Conservation (phyloP, 2,329 filamentous ascomycete genomes). For the Diaporthe longicolla region DNA sequence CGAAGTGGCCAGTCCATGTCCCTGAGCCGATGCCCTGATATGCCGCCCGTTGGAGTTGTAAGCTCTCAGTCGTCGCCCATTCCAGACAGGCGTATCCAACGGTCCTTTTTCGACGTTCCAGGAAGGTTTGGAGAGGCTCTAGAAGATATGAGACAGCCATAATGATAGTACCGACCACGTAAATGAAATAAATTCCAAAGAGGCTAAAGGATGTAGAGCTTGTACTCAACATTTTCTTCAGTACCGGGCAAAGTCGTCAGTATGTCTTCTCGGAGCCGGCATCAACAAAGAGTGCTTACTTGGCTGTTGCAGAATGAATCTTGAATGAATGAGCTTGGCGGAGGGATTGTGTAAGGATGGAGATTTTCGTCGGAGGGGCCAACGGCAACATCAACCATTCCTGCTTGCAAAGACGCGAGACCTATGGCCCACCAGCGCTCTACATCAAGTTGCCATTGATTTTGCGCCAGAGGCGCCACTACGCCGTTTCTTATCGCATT, state of each 20-base stretch:
- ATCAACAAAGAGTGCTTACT: neutral
- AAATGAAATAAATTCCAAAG: neutral
- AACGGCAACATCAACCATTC: neutral
- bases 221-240: neutral
- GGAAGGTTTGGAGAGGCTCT: neutral
- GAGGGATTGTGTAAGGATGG: neutral
- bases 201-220: neutral
- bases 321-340: neutral
- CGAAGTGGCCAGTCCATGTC: neutral
- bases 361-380: neutral
- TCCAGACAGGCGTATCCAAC: neutral
- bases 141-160: neutral
- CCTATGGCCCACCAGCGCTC: neutral
- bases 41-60: neutral
- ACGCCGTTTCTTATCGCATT: neutral
- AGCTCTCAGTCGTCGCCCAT: neutral
- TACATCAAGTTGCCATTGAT: neutral
- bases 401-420: neutral
- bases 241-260: neutral
- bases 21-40: neutral
- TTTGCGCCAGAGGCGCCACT: neutral
- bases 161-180: neutral
- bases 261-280: neutral
- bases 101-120: neutral
- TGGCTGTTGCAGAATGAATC: neutral